phyloP scores from a whole-genome alignment of 1,284 basidiomycete genomes.

The Boletus semigastroideus region DNA sequence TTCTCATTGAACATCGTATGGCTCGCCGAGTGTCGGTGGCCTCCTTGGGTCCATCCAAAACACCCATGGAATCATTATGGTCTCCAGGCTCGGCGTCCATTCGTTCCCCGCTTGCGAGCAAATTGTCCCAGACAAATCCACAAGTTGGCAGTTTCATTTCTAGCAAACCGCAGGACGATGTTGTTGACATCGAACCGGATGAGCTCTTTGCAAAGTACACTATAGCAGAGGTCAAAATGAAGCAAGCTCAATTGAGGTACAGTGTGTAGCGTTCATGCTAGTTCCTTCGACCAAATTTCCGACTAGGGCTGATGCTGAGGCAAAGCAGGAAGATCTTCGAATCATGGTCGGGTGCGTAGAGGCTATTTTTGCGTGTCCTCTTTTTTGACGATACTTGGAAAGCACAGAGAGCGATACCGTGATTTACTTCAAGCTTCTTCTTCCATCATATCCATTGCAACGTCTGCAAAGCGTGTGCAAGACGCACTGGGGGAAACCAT shows the following conservation, averaged over 20 bases:
- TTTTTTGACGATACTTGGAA: conserved; percentile 45
- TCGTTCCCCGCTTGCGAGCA: conserved; percentile 9
- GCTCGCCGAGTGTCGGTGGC: conserved; percentile 30
- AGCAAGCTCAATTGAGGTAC: conserved; percentile 74
- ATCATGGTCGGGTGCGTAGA: conserved; percentile 91
- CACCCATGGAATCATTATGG: conserved; percentile 5
- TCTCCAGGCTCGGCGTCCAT: conserved; percentile 3
- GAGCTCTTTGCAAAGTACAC: conserved; percentile 76
- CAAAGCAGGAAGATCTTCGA: conserved; percentile 88
- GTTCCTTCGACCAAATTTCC: conserved; percentile 5
- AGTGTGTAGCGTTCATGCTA: conserved; percentile 1
- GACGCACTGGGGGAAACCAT: conserved; percentile 61
- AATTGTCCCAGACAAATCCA: conserved; percentile 16
- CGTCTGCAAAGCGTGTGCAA: conserved; percentile 63
- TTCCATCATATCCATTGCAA: conserved; percentile 76
- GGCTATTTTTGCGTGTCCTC: conserved; percentile 1
- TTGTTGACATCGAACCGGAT: conserved; percentile 62
- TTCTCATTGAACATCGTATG: conserved; percentile 25
- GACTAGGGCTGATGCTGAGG: conserved; percentile 77
- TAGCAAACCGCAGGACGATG: conserved; percentile 21
- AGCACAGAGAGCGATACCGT: conserved; percentile 88
- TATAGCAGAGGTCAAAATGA: conserved; percentile 70
- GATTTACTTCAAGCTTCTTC: conserved; percentile 90
- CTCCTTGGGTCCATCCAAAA: conserved; percentile 24
- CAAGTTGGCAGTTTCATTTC: conserved; percentile 15